A percentile compares a stretch with the other conserved stretches of the same genome.
phyloP scores from a whole-genome alignment of 148 eudicot species.

The Dysphania ambrosioides region DNA sequence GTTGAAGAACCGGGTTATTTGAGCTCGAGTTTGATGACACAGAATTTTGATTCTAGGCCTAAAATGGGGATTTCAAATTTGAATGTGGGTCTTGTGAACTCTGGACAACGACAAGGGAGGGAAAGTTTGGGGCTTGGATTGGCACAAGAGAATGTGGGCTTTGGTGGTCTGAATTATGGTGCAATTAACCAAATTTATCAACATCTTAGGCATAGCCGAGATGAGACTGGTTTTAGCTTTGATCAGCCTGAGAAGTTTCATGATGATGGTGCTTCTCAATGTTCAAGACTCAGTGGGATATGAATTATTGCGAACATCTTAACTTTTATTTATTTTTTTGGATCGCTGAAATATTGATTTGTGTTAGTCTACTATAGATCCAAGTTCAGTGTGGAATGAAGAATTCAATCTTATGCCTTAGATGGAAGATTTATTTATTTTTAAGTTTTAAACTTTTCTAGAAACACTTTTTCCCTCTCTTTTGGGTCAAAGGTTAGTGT shows the following conservation, averaged over 20 bases:
- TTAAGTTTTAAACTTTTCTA: not conserved
- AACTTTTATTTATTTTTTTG: not conserved
- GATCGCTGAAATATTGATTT: slow-evolving; percentile 2
- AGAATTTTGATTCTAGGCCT: slow-evolving; percentile 21
- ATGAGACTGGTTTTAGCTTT: slow-evolving; percentile 14
- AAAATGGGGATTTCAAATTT: slow-evolving; percentile 23
- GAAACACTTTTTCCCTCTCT: not conserved
- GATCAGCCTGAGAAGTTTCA: slow-evolving; percentile 22
- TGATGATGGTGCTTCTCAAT: slow-evolving; percentile 27
- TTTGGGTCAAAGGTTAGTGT: not conserved
- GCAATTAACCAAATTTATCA: slow-evolving; percentile 30
- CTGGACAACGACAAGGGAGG: slow-evolving; percentile 18
- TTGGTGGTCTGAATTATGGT: slow-evolving; percentile 29
- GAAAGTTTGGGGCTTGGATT: slow-evolving; percentile 27
- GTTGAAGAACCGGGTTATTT: slow-evolving; percentile 23
- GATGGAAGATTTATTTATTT: not conserved
- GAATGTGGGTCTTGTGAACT: slow-evolving; percentile 25
- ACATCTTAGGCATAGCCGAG: slow-evolving; percentile 22
- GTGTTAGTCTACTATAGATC: too few relatives aligned
- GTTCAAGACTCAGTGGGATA: not conserved
- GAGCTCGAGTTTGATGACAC: not conserved
- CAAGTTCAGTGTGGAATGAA: slow-evolving; percentile 3
- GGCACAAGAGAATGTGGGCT: slow-evolving; percentile 20
- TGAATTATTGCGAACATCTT: not conserved
- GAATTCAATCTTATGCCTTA: not conserved